A percentile compares a stretch with the other conserved stretches of the same genome.
These are phyloP conservation scores for Torulaspora globosa DNA, from an alignment of 1,139 yeast species.

Conservation along the genomic window DNA sequence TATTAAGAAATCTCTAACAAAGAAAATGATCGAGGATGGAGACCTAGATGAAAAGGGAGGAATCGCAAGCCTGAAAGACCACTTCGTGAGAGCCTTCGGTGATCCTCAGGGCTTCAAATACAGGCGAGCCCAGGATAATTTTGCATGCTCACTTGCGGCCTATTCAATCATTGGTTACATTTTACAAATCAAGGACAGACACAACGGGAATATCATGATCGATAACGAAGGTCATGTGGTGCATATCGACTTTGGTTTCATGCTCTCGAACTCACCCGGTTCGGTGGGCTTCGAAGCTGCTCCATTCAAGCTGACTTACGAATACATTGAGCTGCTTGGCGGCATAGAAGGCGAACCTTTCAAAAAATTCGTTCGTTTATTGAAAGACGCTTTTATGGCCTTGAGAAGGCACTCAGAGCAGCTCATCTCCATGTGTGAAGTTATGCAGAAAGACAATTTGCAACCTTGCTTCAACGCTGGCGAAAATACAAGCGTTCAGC, in stretches of 20 bases:
- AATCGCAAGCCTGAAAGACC: slow-evolving; percentile 70
- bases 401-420: slow-evolving; percentile 69
- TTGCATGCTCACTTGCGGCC: slow-evolving; percentile 80
- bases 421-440: slow-evolving; percentile 73
- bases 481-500: slow-evolving; percentile 68
- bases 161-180: slow-evolving; percentile 86
- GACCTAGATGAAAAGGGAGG: slow-evolving; percentile 52
- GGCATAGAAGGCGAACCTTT: slow-evolving; percentile 63
- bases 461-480: slow-evolving; percentile 92
- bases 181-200: slow-evolving; percentile 89
- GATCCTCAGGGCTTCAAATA: slow-evolving; percentile 48
- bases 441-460: slow-evolving; percentile 87
- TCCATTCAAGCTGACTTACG: slow-evolving; percentile 86
- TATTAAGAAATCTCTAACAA: slow-evolving; percentile 84
- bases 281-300: slow-evolving; percentile 96
- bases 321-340: slow-evolving; percentile 82
- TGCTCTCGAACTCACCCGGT: slow-evolving; percentile 91
- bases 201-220: slow-evolving; percentile 91
- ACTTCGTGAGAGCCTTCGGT: slow-evolving; percentile 73
- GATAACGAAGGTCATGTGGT: slow-evolving; percentile 93
- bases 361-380: slow-evolving; percentile 52
- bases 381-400: slow-evolving; percentile 69
- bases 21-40: slow-evolving; percentile 61
- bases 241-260: slow-evolving; percentile 93
- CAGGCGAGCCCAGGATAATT: slow-evolving; percentile 72